A percentile compares a stretch with the other conserved stretches of the same genome.
Conservation (phyloP, 495 filamentous ascomycete genomes). For the Talaromyces adpressus region DNA sequence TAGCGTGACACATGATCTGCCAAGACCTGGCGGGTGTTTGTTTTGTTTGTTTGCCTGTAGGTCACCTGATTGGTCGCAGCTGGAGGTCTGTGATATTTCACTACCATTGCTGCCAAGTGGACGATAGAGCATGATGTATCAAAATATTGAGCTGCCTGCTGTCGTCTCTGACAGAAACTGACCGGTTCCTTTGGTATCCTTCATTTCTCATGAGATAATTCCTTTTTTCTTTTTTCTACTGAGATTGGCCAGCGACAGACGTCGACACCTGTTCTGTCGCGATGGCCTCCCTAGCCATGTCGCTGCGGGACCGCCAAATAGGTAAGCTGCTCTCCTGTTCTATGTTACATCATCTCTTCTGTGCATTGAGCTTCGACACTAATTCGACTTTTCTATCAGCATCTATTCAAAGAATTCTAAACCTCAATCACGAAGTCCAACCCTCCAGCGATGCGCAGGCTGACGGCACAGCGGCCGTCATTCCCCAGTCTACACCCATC, state of each 20-base stretch:
- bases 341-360: not conserved
- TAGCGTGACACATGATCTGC: slow-evolving; percentile 5
- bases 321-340: slow-evolving; percentile 50
- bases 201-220: not conserved
- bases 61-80: not conserved
- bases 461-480: slow-evolving; percentile 33
- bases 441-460: slow-evolving; percentile 48
- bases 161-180: not conserved
- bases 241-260: not conserved
- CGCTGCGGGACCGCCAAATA: slow-evolving; percentile 93
- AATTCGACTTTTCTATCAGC: slow-evolving; percentile 42
- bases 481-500: slow-evolving; percentile 62
- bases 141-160: not conserved
- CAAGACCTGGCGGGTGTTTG: slow-evolving; percentile 10
- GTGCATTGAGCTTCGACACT: not conserved
- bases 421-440: slow-evolving; percentile 71
- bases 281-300: slow-evolving; percentile 69
- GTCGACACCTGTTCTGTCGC: slow-evolving; percentile 12
- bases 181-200: not conserved
- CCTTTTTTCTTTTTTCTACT: not conserved
- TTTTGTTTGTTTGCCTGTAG: slow-evolving; percentile 13
- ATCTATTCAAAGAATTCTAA: slow-evolving; percentile 92
- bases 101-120: not conserved
- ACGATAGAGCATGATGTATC: not conserved
- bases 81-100: not conserved